A percentile compares a stretch with the other conserved stretches of the same genome.
Evolutionary conservation across 148 eudicot genomes (phyloP).

Genomic region (Diospyros kaki): DNA sequence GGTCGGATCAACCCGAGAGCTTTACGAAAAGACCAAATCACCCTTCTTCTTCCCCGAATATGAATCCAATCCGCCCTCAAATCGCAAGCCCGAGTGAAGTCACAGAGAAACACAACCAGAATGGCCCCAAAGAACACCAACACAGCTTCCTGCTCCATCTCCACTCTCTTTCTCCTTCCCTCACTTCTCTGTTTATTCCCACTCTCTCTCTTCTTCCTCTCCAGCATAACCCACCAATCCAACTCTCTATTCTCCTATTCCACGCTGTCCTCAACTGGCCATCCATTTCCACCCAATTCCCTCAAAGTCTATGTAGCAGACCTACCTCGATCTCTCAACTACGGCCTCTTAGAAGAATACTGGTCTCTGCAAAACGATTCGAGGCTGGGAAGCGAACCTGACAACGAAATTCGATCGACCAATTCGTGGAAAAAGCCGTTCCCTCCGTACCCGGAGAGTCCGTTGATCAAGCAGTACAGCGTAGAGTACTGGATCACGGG

Average conservation of each 20-base stretch:
- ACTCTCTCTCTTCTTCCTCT: conserved; percentile 41
- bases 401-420: conserved; percentile 52
- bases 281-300: conserved; percentile 19
- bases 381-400: conserved; percentile 67
- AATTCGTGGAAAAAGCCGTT: conserved; percentile 20
- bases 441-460: conserved; percentile 75
- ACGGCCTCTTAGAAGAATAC: conserved; percentile 42
- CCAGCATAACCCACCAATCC: conserved; percentile 24
- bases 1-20: not conserved
- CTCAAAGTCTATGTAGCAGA: conserved; percentile 61
- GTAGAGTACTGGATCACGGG: conserved; percentile 97
- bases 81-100: not conserved
- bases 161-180: conserved; percentile 39
- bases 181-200: conserved; percentile 38
- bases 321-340: conserved; percentile 82
- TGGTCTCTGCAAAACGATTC: conserved; percentile 65
- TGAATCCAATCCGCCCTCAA: not conserved
- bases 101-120: not conserved
- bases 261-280: conserved; percentile 21
- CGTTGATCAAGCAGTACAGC: conserved; percentile 85
- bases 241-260: conserved; percentile 12
- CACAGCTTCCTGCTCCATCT: conserved; percentile 26
- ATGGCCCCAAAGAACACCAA: conserved; percentile 11
- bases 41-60: conserved; percentile 1
- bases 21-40: not conserved